A percentile compares a stretch with the other conserved stretches of the same genome.
phyloP scores from a whole-genome alignment of 2,329 filamentous ascomycete genomes.

The Cytospora leucostoma region DNA sequence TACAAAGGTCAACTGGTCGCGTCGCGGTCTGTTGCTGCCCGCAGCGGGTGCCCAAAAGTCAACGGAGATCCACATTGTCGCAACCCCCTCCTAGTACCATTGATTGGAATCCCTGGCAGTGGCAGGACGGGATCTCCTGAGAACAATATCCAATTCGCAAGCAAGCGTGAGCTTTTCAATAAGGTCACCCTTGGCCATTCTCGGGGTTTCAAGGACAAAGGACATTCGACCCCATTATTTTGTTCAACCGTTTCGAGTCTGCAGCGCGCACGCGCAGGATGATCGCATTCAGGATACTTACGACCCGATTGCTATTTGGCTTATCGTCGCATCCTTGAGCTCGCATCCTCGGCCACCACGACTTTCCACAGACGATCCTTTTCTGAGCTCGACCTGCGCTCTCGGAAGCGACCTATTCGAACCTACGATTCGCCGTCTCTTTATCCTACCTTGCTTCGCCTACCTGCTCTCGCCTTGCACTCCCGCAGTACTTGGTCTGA shows the following conservation, averaged over 20 bases:
- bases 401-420: slow-evolving; percentile 1
- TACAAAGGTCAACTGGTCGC: slow-evolving; percentile 16
- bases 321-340: slow-evolving; percentile 14
- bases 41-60: slow-evolving; percentile 8
- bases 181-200: slow-evolving; percentile 14
- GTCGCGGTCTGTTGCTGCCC: slow-evolving; percentile 13
- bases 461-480: slow-evolving; percentile 8
- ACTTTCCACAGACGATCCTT: slow-evolving; percentile 12
- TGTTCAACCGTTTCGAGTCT: slow-evolving; percentile 5
- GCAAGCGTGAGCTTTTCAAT: slow-evolving; percentile 16
- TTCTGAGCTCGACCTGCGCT: neutral
- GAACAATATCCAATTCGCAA: slow-evolving; percentile 3
- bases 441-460: neutral
- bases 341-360: slow-evolving; percentile 10
- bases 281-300: slow-evolving; percentile 23
- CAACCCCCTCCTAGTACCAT: slow-evolving; percentile 4
- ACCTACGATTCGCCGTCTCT: neutral
- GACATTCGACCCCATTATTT: neutral
- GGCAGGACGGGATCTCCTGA: slow-evolving; percentile 22
- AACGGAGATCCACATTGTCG: slow-evolving; percentile 19
- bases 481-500: slow-evolving; percentile 1
- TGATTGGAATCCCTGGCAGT: slow-evolving; percentile 5
- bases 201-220: slow-evolving; percentile 6
- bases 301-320: slow-evolving; percentile 23
- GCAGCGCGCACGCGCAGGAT: slow-evolving; percentile 27